phyloP scores from a whole-genome alignment of 768 basidiomycete species.

The Trametes punicea region DNA sequence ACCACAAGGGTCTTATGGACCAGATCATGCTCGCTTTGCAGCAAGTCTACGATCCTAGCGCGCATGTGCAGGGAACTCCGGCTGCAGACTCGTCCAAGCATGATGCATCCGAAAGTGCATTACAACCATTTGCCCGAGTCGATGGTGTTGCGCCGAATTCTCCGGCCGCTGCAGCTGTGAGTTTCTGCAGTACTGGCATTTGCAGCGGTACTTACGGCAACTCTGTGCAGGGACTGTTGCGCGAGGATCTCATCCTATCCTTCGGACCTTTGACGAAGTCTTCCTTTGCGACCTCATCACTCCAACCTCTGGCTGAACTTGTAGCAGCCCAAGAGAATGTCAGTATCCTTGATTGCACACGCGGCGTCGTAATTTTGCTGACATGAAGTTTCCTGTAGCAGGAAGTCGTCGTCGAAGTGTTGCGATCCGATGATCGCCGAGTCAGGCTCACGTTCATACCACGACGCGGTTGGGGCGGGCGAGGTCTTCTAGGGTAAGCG shows the following conservation, averaged over 20 bases:
- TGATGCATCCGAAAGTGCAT: conserved; percentile 10
- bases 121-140: conserved; percentile 72
- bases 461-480: conserved; percentile 72
- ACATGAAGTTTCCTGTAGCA: conserved; percentile 37
- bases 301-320: conserved; percentile 70
- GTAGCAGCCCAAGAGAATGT: conserved; percentile 81
- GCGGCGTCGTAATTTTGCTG: background rate
- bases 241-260: conserved; percentile 68
- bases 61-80: conserved; percentile 24
- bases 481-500: conserved; percentile 77
- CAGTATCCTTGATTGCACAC: conserved; percentile 27
- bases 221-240: conserved; percentile 55
- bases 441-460: conserved; percentile 26
- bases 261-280: conserved; percentile 62
- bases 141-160: conserved; percentile 76
- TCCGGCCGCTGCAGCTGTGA: conserved; percentile 81
- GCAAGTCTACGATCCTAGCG: conserved; percentile 54
- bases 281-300: conserved; percentile 50
- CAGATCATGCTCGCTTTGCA: conserved; percentile 68
- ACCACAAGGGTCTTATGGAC: conserved; percentile 61
- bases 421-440: conserved; percentile 45
- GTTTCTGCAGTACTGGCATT: conserved; percentile 26
- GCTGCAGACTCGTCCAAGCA: background rate
- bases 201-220: background rate
- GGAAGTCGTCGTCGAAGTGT: conserved; percentile 53